Conservation (phyloP, 1,284 basidiomycete species). For the Marasmius fiardii region DNA sequence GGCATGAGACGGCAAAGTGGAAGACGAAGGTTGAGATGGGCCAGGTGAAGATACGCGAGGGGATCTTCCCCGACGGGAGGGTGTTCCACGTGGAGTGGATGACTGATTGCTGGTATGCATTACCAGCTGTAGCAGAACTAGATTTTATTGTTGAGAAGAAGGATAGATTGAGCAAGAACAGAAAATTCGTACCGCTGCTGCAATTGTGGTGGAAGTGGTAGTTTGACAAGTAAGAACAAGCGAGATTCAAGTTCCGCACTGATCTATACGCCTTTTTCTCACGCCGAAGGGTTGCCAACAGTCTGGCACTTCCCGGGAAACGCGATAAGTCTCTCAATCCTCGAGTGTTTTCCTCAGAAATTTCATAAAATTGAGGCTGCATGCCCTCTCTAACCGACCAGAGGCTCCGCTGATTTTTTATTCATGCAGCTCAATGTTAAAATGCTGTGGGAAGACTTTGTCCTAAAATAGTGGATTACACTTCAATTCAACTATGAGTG, state of each 20-base stretch:
- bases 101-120: slow-evolving; percentile 47
- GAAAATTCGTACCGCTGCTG: slow-evolving; percentile 3
- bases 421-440: neutral
- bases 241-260: slow-evolving; percentile 7
- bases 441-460: neutral
- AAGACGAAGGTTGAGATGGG: slow-evolving; percentile 36
- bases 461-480: too few species aligned
- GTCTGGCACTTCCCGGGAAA: neutral
- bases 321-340: neutral
- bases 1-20: slow-evolving; percentile 38
- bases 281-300: slow-evolving; percentile 2
- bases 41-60: slow-evolving; percentile 45
- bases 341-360: neutral
- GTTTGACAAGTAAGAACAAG: neutral
- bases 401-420: slow-evolving; percentile 7
- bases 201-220: slow-evolving; percentile 10
- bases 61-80: slow-evolving; percentile 55
- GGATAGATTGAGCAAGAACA: neutral
- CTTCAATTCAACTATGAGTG: too few species aligned
- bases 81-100: slow-evolving; percentile 47
- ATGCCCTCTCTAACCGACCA: neutral
- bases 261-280: slow-evolving; percentile 6
- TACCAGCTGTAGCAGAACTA: slow-evolving; percentile 12
- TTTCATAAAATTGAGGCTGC: neutral
- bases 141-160: slow-evolving; percentile 7